These are phyloP conservation scores for Globisporangium nagaii DNA, from an alignment of 352 stramenopile species.

Conservation along the genomic window DNA sequence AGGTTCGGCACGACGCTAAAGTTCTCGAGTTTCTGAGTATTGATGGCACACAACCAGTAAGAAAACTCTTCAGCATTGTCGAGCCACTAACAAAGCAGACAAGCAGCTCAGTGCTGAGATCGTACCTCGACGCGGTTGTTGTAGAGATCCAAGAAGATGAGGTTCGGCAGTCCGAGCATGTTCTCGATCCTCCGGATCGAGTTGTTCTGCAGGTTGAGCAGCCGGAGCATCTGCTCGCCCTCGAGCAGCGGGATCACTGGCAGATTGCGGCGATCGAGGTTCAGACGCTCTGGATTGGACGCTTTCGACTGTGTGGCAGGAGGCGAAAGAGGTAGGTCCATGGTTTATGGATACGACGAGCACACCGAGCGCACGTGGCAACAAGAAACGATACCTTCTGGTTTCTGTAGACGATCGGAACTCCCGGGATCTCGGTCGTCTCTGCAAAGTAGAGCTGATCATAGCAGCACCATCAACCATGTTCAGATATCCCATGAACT, in stretches of 20 bases:
- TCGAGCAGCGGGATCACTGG: slow-evolving; percentile 80
- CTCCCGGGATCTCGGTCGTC: slow-evolving; percentile 53
- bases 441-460: slow-evolving; percentile 75
- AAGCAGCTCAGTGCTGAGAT: background rate
- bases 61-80: too few relatives aligned
- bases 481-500: background rate
- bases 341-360: background rate
- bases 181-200: slow-evolving; percentile 82
- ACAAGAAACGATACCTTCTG: slow-evolving; percentile 37
- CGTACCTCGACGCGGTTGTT: slow-evolving; percentile 87
- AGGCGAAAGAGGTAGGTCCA: background rate
- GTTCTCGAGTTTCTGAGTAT: slow-evolving; percentile 65
- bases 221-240: slow-evolving; percentile 81
- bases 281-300: slow-evolving; percentile 80
- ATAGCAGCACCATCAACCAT: background rate
- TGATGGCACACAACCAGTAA: background rate
- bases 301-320: slow-evolving; percentile 36
- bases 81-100: too few relatives aligned
- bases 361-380: background rate
- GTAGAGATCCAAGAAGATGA: slow-evolving; percentile 93
- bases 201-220: slow-evolving; percentile 93
- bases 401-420: slow-evolving; percentile 69
- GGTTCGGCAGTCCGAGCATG: slow-evolving; percentile 74
- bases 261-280: slow-evolving; percentile 84
- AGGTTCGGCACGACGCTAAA: slow-evolving; percentile 79